Conservation (phyloP, 2,329 filamentous ascomycete species). For the Chaetothyriales sp. region DNA sequence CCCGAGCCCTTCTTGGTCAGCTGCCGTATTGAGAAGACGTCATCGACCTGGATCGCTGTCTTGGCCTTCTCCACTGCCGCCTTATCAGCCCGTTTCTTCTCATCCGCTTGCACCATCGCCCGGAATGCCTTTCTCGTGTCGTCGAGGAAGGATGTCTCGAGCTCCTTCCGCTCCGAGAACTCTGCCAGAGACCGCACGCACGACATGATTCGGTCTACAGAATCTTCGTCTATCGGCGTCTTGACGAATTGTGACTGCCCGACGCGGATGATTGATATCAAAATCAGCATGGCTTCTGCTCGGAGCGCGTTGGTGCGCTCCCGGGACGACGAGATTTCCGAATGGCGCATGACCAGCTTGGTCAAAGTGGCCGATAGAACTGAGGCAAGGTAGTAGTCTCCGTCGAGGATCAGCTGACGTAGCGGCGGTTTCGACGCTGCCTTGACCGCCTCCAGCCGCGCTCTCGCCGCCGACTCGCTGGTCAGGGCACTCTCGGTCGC, state of each 20-base stretch:
- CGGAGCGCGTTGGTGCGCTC: slow-evolving; percentile 86
- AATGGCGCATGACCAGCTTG: slow-evolving; percentile 94
- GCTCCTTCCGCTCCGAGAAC: slow-evolving; percentile 75
- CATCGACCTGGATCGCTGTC: slow-evolving; percentile 86
- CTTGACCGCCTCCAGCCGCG: slow-evolving; percentile 90
- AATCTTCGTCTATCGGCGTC: slow-evolving; percentile 92
- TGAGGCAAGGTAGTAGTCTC: slow-evolving; percentile 89
- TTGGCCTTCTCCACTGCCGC: slow-evolving; percentile 87
- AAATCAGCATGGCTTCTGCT: slow-evolving; percentile 97
- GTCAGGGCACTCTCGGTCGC: slow-evolving; percentile 93
- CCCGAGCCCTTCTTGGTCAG: slow-evolving; percentile 77
- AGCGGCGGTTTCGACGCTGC: slow-evolving; percentile 92
- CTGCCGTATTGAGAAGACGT: slow-evolving; percentile 84
- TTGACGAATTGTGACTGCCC: slow-evolving; percentile 99
- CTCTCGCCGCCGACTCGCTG: slow-evolving; percentile 76
- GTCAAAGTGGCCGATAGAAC: slow-evolving; percentile 93
- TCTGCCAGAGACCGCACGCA: slow-evolving; percentile 87
- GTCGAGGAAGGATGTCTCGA: slow-evolving; percentile 84
- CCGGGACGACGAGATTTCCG: slow-evolving; percentile 74
- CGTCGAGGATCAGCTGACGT: slow-evolving; percentile 86
- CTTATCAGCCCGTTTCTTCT: slow-evolving; percentile 94
- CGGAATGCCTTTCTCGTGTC: slow-evolving; percentile 93
- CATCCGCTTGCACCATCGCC: slow-evolving; percentile 91
- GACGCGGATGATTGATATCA: slow-evolving; percentile 97
- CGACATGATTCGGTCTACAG: slow-evolving; percentile 95